A percentile compares a stretch with the other conserved stretches of the same genome.
Evolutionary conservation across 805 yeast species (phyloP).

Genomic region (Lipomyces orientalis): DNA sequence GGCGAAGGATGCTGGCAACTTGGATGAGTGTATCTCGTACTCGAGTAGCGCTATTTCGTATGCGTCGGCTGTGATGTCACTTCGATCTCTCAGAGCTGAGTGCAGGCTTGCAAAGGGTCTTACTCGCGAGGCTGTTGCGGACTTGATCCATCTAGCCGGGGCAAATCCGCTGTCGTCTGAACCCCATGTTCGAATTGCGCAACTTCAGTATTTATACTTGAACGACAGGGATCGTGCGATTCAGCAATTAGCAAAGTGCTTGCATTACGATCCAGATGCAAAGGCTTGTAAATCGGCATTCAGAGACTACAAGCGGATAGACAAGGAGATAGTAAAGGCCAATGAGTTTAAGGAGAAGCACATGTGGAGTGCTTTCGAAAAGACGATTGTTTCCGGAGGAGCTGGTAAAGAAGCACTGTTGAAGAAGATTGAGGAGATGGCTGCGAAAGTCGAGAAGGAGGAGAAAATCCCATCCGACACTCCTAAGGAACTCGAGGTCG

Average conservation of each 20-base stretch:
- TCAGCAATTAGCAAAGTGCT: conserved; percentile 65
- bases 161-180: conserved; percentile 40
- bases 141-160: conserved; percentile 43
- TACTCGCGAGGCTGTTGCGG: conserved; percentile 46
- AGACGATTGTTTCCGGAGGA: conserved; percentile 12
- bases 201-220: conserved; percentile 57
- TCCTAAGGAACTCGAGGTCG: conserved; percentile 31
- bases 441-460: conserved; percentile 13
- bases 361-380: conserved; percentile 26
- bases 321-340: conserved; percentile 31
- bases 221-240: conserved; percentile 59
- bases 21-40: conserved; percentile 39
- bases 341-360: conserved; percentile 18
- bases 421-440: conserved; percentile 34
- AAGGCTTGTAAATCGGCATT: conserved; percentile 56
- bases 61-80: conserved; percentile 41
- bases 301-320: conserved; percentile 32
- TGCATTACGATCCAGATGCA: conserved; percentile 78
- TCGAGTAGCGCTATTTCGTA: conserved; percentile 41
- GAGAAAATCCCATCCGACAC: conserved; percentile 11
- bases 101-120: conserved; percentile 45
- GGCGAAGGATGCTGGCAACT: conserved; percentile 28
- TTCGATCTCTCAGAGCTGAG: conserved; percentile 44
- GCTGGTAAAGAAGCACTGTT: conserved; percentile 32
- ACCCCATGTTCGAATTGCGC: conserved; percentile 42